A percentile compares a stretch with the other conserved stretches of the same genome.
Evolutionary conservation across 257 asterid genomes (phyloP).

Genomic region (Petrea volubilis): DNA sequence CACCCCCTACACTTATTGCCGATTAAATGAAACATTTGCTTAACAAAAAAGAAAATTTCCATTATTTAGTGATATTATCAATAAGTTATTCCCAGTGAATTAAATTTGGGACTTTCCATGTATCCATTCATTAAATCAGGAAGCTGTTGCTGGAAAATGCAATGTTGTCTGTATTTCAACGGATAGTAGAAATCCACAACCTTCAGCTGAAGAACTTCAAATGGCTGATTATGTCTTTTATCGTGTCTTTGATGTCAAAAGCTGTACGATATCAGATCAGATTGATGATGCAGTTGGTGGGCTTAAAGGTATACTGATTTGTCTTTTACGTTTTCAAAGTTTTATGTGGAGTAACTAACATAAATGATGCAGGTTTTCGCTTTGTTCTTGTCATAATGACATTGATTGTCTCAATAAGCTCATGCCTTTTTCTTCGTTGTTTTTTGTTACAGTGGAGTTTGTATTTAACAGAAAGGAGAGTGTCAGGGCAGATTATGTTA

Average conservation of each 20-base stretch:
- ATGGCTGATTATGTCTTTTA: conserved; percentile 71
- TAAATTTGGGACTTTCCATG: conserved; percentile 12
- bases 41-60: not conserved
- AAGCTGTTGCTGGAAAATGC: conserved; percentile 92
- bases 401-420: conserved; percentile 28
- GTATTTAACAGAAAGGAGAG: conserved; percentile 62
- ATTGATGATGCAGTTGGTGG: conserved; percentile 70
- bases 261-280: conserved; percentile 49
- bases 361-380: conserved; percentile 7
- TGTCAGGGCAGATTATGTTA: conserved; percentile 25
- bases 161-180: conserved; percentile 70
- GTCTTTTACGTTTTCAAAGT: not conserved
- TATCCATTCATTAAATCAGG: conserved; percentile 49
- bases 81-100: not conserved
- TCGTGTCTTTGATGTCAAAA: conserved; percentile 75
- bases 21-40: no score
- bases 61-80: not conserved
- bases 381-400: conserved; percentile 16
- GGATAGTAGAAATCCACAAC: conserved; percentile 82
- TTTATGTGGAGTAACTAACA: conserved; percentile 14
- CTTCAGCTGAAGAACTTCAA: conserved; percentile 60
- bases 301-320: conserved; percentile 60
- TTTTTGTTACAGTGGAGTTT: conserved; percentile 67
- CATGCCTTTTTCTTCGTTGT: conserved; percentile 35
- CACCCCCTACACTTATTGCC: not conserved